Percentiles rank a stretch among this genome's conserved stretches.
Evolutionary conservation across 805 yeast species (phyloP).

Genomic region (Cyberlindnera saturnus): DNA sequence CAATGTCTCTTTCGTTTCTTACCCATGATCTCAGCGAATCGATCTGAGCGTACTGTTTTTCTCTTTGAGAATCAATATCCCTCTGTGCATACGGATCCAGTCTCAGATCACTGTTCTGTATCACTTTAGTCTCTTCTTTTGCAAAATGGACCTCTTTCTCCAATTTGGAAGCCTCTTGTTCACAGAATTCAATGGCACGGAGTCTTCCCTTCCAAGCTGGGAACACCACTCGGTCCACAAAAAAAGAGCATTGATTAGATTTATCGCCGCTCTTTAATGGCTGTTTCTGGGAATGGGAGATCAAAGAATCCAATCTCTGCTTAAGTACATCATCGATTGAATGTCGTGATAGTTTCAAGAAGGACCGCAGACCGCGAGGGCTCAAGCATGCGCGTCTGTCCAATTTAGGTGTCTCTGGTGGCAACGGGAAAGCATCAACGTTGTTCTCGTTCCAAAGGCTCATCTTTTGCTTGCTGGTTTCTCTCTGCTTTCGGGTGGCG

Average conservation of each 20-base stretch:
- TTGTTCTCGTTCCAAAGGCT: conserved; percentile 21
- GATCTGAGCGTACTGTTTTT: conserved; percentile 23
- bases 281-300: conserved; percentile 20
- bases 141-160: conserved; percentile 8
- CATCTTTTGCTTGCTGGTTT: conserved; percentile 7
- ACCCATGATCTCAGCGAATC: conserved; percentile 30
- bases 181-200: conserved; percentile 37
- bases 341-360: conserved; percentile 30
- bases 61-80: conserved; percentile 28
- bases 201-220: conserved; percentile 43
- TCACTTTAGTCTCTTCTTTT: neutral
- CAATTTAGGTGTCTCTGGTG: conserved; percentile 21
- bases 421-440: conserved; percentile 15
- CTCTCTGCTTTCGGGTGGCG: neutral
- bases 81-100: conserved; percentile 47
- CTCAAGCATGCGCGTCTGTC: conserved; percentile 27
- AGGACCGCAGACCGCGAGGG: conserved; percentile 30
- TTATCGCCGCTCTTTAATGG: conserved; percentile 4
- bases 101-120: conserved; percentile 25
- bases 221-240: conserved; percentile 31
- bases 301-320: conserved; percentile 35
- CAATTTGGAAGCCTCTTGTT: conserved; percentile 28
- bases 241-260: conserved; percentile 27
- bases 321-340: conserved; percentile 41
- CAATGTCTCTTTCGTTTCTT: conserved; percentile 36